Conservation (phyloP, 768 basidiomycete species). For the Dendrothele bispora region DNA sequence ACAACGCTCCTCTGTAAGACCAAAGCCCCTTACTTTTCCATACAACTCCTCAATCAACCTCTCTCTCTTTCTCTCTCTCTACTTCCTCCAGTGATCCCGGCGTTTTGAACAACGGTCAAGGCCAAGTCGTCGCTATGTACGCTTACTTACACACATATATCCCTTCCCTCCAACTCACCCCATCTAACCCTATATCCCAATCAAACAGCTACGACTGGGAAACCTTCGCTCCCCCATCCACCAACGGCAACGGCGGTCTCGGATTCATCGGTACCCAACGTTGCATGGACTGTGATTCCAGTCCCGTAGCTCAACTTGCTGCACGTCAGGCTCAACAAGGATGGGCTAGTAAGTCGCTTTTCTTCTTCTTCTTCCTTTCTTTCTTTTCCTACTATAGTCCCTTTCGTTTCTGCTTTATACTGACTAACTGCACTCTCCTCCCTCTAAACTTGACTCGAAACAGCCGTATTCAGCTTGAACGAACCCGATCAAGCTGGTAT, state of each 20-base stretch:
- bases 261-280: constrained; percentile 40
- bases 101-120: constrained; percentile 27
- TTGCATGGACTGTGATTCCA: constrained; percentile 35
- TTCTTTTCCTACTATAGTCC: not conserved
- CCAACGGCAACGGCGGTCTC: constrained; percentile 34
- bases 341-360: constrained; percentile 27
- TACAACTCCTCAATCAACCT: no score
- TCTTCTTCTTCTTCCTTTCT: not conserved
- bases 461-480: constrained; percentile 34
- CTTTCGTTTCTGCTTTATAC: no score
- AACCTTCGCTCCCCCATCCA: constrained; percentile 32
- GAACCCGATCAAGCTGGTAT: constrained; percentile 34
- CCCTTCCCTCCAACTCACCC: no score
- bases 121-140: constrained; percentile 35
- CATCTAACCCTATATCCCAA: no score
- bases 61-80: not conserved
- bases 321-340: constrained; percentile 29
- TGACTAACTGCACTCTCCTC: no score
- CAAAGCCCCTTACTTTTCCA: not conserved
- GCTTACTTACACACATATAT: constrained; percentile 6
- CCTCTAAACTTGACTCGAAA: no score
- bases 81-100: constrained; percentile 11
- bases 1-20: constrained; percentile 28
- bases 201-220: constrained; percentile 35
- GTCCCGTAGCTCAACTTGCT: constrained; percentile 29